Base-by-base conservation (phyloP, 495 filamentous ascomycete genomes). In the Durotheca rogersii region DNA sequence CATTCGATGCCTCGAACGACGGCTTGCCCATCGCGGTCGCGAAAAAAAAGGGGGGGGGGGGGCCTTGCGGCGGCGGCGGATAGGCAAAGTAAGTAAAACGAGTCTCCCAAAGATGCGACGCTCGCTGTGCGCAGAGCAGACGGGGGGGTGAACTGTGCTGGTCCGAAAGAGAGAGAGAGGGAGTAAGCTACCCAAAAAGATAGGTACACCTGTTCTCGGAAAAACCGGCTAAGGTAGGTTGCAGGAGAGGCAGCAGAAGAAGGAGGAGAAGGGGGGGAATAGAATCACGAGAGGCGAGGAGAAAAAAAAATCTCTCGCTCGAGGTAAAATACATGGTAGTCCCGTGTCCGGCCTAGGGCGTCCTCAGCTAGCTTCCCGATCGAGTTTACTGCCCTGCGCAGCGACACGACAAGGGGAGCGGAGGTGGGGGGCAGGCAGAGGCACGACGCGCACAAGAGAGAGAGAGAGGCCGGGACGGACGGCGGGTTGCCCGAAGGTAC, bases 1-100 rank as follows among this genome's bases (percentile, higher is more conserved):
- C 84, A 70, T 89, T 86, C 10, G 86, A 88, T 61, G 83, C 84
- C 71, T 77, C 71, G 23, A 72, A 78, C 0, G 85, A 87, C 47
- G 83, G 84, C 50, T 84, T 77, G 12, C 84, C 84, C 85, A 88
- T 88, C 36, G 35, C 49, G n/a, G 87, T 88, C 36, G 35, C 49
- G n/a, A 7, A 38, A 9, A 12, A 30, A 16, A 27, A 27, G 9
- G 9, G 23, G 9, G 23, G 9, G 9, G 23, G 23, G 23, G 23
- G 23, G 23, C 23, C 38, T 18, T 35, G 15, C 16, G 6, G 12
- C 4, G 16, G 14, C 6, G 27, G 41, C 25, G 30, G 40, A 6
- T n/a, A 12, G 34, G 17, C 20, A 5, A 7, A 34, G 9, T 18
- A 33, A 36, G 10, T 23, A 12, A 54, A 18, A 3, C 25, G 16